These are phyloP conservation scores for Lagenidium sp. DNA, from an alignment of 352 stramenopile genomes.

Conservation along the genomic window DNA sequence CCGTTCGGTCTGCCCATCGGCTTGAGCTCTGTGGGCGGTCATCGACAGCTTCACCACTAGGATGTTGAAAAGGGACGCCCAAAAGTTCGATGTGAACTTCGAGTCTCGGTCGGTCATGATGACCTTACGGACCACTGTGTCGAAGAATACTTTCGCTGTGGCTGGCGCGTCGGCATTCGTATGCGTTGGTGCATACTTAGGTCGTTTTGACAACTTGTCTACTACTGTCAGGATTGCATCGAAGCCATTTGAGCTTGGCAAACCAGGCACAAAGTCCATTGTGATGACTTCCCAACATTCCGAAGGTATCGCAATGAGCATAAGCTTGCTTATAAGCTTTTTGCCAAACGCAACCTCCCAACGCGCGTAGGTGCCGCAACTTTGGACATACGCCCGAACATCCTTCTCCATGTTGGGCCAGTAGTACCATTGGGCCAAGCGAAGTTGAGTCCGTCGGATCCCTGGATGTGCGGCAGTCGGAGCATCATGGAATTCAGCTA, in stretches of 20 bases:
- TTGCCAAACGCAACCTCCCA: slow-evolving; percentile 1
- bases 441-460: neutral
- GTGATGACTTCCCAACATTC: slow-evolving; percentile 13
- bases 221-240: slow-evolving; percentile 4
- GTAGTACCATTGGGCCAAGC: slow-evolving; percentile 4
- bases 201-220: slow-evolving; percentile 6
- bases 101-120: slow-evolving; percentile 14
- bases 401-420: slow-evolving; percentile 6
- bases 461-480: slow-evolving; percentile 3
- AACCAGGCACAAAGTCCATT: slow-evolving; percentile 10
- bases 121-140: slow-evolving; percentile 4
- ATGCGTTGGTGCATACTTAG: slow-evolving; percentile 8
- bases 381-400: slow-evolving; percentile 6
- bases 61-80: slow-evolving; percentile 8
- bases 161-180: slow-evolving; percentile 1
- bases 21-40: slow-evolving; percentile 7
- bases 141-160: slow-evolving; percentile 7
- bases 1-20: slow-evolving; percentile 12
- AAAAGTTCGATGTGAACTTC: slow-evolving; percentile 18
- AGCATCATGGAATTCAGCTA: slow-evolving; percentile 3
- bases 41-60: slow-evolving; percentile 8
- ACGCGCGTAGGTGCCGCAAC: slow-evolving; percentile 4
- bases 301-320: slow-evolving; percentile 2
- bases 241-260: slow-evolving; percentile 8
- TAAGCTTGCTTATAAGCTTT: slow-evolving; percentile 11